phyloP scores from a whole-genome alignment of 176 grass and related monocot genomes.

The Aegilops longissima region DNA sequence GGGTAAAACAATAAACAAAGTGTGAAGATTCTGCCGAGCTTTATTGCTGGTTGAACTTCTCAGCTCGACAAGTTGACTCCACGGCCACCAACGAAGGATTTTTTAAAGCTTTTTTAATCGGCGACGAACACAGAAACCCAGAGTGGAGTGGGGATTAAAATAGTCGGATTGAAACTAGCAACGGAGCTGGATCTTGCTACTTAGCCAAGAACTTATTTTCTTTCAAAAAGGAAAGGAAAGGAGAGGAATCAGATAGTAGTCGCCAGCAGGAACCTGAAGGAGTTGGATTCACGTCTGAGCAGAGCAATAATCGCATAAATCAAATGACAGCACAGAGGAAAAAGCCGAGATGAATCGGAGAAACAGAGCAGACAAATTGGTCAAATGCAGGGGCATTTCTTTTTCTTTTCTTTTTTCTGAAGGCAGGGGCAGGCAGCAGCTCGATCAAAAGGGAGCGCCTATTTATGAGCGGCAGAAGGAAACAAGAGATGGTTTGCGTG shows the following conservation, averaged over 20 bases:
- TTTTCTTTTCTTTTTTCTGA: neutral
- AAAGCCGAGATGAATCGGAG: neutral
- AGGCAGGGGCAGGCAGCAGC: neutral
- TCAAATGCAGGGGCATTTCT: neutral
- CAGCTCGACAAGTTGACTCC: constrained; percentile 49
- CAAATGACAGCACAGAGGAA: neutral
- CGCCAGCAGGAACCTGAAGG: constrained; percentile 13
- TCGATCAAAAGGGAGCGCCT: constrained; percentile 12
- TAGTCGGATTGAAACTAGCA: constrained; percentile 20
- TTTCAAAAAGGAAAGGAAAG: constrained; percentile 15
- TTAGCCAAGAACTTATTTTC: constrained; percentile 8
- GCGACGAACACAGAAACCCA: constrained; percentile 45
- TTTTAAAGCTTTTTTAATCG: constrained; percentile 20
- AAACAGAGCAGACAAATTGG: constrained; percentile 3
- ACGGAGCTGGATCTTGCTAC: constrained; percentile 38
- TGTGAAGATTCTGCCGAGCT: constrained; percentile 36
- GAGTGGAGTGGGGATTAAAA: constrained; percentile 11
- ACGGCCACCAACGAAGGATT: constrained; percentile 21
- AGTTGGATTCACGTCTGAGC: constrained; percentile 33
- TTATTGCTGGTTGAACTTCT: constrained; percentile 46
- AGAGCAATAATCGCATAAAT: neutral
- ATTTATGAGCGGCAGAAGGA: neutral
- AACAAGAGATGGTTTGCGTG: neutral
- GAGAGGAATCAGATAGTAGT: neutral
- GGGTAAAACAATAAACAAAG: constrained; percentile 21